Conservation (phyloP, 768 basidiomycete genomes). For the Leccinum broughii region DNA sequence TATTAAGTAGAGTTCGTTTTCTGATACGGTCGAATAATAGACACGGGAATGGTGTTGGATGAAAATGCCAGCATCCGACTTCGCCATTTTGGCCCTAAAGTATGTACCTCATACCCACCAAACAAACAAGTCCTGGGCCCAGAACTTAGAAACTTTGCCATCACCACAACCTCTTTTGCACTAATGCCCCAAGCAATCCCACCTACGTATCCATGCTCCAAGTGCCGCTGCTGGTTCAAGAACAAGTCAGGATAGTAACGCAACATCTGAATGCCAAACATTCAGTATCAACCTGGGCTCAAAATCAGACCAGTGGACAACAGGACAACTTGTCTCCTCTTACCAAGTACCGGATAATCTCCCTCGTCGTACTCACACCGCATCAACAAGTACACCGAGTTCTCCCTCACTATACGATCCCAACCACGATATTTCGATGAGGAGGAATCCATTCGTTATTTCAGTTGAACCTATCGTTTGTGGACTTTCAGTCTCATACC, state of each 20-base stretch:
- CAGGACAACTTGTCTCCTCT: too few relatives aligned
- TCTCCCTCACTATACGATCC: too few relatives aligned
- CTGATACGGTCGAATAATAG: neutral
- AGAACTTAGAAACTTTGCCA: neutral
- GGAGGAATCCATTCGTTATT: too few relatives aligned
- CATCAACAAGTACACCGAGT: too few relatives aligned
- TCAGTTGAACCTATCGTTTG: too few relatives aligned
- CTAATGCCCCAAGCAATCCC: neutral
- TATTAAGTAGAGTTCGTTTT: neutral
- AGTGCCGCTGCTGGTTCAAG: neutral
- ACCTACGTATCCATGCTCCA: neutral
- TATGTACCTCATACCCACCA: too few relatives aligned
- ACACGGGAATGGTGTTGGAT: neutral
- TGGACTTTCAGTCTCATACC: too few relatives aligned
- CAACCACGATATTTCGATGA: too few relatives aligned
- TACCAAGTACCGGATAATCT: too few relatives aligned
- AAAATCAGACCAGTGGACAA: neutral
- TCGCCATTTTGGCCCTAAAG: too few relatives aligned
- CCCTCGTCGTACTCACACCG: too few relatives aligned
- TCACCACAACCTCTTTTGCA: neutral
- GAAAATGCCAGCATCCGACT: neutral
- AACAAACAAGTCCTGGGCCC: neutral
- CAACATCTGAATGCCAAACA: neutral
- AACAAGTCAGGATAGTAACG: neutral
- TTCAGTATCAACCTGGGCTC: neutral